Conservation (phyloP, 768 basidiomycete genomes). For the Chalciporus chontae region DNA sequence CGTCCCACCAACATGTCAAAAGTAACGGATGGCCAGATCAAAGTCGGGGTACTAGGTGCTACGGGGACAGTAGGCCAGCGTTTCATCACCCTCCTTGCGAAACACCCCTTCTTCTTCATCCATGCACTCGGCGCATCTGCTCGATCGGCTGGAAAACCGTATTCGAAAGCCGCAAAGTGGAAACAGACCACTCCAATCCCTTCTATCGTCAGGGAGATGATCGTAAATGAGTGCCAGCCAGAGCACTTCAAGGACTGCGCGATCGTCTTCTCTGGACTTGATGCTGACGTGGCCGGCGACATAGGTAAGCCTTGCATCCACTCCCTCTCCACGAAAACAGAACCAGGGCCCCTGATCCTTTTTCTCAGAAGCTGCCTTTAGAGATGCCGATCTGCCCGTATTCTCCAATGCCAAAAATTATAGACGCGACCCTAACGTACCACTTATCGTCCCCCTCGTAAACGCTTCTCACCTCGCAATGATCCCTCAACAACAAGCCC, state of each 20-base stretch:
- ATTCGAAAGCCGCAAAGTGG: constrained; percentile 75
- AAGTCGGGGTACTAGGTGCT: constrained; percentile 80
- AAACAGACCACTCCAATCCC: constrained; percentile 85
- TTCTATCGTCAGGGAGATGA: constrained; percentile 43
- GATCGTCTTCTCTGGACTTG: constrained; percentile 93
- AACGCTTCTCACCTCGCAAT: constrained; percentile 85
- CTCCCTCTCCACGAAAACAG: background rate
- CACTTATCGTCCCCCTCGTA: constrained; percentile 94
- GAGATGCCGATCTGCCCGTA: constrained; percentile 82
- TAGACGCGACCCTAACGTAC: constrained; percentile 87
- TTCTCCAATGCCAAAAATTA: constrained; percentile 99
- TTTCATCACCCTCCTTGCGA: constrained; percentile 83
- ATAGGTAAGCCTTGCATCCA: constrained; percentile 57
- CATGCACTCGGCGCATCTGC: constrained; percentile 86
- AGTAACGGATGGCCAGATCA: constrained; percentile 26
- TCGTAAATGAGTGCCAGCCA: constrained; percentile 75
- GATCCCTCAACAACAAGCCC: constrained; percentile 73
- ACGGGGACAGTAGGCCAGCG: constrained; percentile 96
- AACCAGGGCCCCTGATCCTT: background rate
- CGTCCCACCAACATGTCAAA: constrained; percentile 19
- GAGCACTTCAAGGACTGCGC: constrained; percentile 76
- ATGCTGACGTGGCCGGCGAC: constrained; percentile 91
- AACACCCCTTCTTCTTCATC: constrained; percentile 88
- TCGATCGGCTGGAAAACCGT: constrained; percentile 81
- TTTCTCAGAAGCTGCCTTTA: constrained; percentile 73